Conservation (phyloP, 2,329 filamentous ascomycete genomes). For the Acephala macrosclerotiorum region DNA sequence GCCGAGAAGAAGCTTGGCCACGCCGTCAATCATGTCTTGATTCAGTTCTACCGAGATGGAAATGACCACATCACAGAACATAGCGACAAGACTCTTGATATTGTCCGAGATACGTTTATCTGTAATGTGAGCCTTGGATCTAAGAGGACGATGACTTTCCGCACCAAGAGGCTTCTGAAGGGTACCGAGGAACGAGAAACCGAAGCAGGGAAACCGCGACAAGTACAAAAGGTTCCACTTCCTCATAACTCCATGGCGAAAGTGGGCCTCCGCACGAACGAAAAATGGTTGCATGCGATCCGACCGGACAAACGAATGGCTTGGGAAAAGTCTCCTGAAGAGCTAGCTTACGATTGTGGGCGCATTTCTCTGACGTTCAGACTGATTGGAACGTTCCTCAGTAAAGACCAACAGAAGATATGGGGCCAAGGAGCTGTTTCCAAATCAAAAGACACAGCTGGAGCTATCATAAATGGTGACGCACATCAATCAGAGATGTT, state of each 20-base stretch:
- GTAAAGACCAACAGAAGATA: slow-evolving; percentile 69
- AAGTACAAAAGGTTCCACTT: slow-evolving; percentile 68
- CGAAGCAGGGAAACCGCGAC: slow-evolving; percentile 35
- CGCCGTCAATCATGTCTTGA: slow-evolving; percentile 86
- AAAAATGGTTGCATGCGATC: slow-evolving; percentile 91
- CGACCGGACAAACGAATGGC: slow-evolving; percentile 80
- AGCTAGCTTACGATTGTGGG: slow-evolving; percentile 75
- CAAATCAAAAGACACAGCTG: slow-evolving; percentile 69
- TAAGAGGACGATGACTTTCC: slow-evolving; percentile 86
- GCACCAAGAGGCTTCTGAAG: slow-evolving; percentile 74
- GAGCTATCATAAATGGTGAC: slow-evolving; percentile 73
- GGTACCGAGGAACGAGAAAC: slow-evolving; percentile 40
- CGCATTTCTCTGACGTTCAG: slow-evolving; percentile 94
- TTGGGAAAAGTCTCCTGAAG: slow-evolving; percentile 71
- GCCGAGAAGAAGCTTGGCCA: slow-evolving; percentile 81
- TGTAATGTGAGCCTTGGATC: slow-evolving; percentile 95
- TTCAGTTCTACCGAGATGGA: slow-evolving; percentile 90
- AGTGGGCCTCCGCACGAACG: slow-evolving; percentile 83
- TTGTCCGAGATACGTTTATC: slow-evolving; percentile 80
- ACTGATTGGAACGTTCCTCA: slow-evolving; percentile 84
- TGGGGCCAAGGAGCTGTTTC: slow-evolving; percentile 90
- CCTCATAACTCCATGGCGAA: slow-evolving; percentile 90
- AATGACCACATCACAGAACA: slow-evolving; percentile 95
- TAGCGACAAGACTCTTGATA: slow-evolving; percentile 95
- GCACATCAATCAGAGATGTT: slow-evolving; percentile 70